Evolutionary conservation across 2,329 filamentous ascomycete species (phyloP).

Genomic region (Diplocarpon mali): DNA sequence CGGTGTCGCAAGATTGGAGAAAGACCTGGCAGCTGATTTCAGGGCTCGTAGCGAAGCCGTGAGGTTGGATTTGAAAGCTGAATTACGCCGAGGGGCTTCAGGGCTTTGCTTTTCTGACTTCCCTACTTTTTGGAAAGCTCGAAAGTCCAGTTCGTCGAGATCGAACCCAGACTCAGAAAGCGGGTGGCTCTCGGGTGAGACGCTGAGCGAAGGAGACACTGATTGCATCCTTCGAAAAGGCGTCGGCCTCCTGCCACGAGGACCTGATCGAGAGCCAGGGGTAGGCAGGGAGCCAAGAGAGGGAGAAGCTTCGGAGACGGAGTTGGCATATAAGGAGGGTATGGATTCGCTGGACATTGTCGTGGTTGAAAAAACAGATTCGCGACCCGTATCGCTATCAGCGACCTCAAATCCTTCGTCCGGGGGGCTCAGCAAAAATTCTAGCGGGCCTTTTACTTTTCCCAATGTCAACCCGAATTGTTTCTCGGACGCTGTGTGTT

Average conservation of each 20-base stretch:
- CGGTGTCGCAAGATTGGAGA: slow-evolving; percentile 51
- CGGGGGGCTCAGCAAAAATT: slow-evolving; percentile 48
- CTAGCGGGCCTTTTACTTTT: slow-evolving; percentile 43
- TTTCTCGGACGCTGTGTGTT: slow-evolving; percentile 41
- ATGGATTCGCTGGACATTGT: slow-evolving; percentile 50
- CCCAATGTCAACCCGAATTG: slow-evolving; percentile 43
- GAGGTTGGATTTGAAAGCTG: slow-evolving; percentile 56
- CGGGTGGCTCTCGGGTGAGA: slow-evolving; percentile 37
- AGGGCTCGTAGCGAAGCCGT: slow-evolving; percentile 55
- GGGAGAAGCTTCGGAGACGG: slow-evolving; percentile 30
- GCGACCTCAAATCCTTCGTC: slow-evolving; percentile 43
- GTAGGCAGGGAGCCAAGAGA: slow-evolving; percentile 22
- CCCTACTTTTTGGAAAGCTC: slow-evolving; percentile 31
- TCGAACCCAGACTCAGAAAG: slow-evolving; percentile 31
- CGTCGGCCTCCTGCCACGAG: slow-evolving; percentile 31
- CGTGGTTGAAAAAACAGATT: slow-evolving; percentile 41
- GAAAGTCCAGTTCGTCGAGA: slow-evolving; percentile 37
- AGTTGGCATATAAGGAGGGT: slow-evolving; percentile 41
- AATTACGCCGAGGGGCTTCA: slow-evolving; percentile 20
- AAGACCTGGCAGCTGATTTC: slow-evolving; percentile 49
- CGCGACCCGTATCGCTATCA: slow-evolving; percentile 40
- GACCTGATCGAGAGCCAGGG: slow-evolving; percentile 14
- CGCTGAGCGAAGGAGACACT: slow-evolving; percentile 41
- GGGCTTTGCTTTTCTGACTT: slow-evolving; percentile 7
- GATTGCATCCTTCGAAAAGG: slow-evolving; percentile 41